A percentile compares a stretch with the other conserved stretches of the same genome.
These are phyloP conservation scores for Blastobotrys capitulatus DNA, from an alignment of 1,139 yeast genomes.

Conservation along the genomic window DNA sequence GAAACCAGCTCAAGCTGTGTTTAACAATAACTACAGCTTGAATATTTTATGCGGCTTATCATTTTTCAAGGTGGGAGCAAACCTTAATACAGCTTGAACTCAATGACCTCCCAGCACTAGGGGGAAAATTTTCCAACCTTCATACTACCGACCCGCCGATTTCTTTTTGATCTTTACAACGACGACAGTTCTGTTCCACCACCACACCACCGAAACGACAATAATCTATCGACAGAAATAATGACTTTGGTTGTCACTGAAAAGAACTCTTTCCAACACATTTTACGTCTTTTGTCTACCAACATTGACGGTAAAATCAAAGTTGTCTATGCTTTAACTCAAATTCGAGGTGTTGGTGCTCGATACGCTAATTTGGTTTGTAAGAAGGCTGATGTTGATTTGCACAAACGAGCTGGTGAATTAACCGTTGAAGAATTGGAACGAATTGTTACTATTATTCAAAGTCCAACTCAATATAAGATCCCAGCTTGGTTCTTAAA, in stretches of 20 bases:
- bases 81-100: too few relatives aligned
- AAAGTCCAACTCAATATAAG: constrained; percentile 99
- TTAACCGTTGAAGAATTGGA: constrained; percentile 99
- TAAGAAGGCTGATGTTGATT: constrained; percentile 99
- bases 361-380: constrained; percentile 99
- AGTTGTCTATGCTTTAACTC: constrained; percentile 99
- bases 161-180: too few relatives aligned
- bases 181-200: not conserved
- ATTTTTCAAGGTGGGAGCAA: too few relatives aligned
- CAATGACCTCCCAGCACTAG: too few relatives aligned
- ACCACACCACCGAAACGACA: not conserved
- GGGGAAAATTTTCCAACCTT: too few relatives aligned
- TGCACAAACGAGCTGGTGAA: constrained; percentile 99
- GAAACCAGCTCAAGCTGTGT: too few relatives aligned
- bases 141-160: too few relatives aligned
- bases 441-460: constrained; percentile 99
- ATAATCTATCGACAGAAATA: constrained; percentile 30
- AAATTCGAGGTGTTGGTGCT: constrained; percentile 99
- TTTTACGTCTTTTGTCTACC: constrained; percentile 98
- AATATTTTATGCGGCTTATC: too few relatives aligned
- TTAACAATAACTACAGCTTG: too few relatives aligned
- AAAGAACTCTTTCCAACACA: constrained; percentile 99
- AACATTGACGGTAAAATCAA: constrained; percentile 99
- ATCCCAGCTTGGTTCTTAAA: constrained; percentile 99
- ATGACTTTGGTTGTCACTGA: constrained; percentile 98